Conservation (phyloP, 2,329 filamentous ascomycete genomes). For the Talaromyces sp. region DNA sequence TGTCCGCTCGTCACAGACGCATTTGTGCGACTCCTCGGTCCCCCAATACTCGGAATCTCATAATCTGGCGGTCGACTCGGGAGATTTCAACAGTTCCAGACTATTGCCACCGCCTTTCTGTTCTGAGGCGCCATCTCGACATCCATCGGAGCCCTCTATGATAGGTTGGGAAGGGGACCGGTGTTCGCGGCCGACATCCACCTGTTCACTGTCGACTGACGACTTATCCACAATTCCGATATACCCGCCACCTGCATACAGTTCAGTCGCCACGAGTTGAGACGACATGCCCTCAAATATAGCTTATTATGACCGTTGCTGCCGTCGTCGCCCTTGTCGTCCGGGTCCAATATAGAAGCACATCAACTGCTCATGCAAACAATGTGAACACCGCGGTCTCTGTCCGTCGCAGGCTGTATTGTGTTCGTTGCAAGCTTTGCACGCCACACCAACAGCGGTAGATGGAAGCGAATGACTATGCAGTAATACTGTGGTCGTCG, state of each 20-base stretch:
- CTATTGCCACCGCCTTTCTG: background rate
- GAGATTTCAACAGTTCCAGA: background rate
- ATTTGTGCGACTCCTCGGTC: conserved; percentile 7
- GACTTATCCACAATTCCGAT: background rate
- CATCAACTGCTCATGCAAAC: conserved; percentile 17
- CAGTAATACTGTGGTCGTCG: background rate
- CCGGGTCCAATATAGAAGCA: conserved; percentile 15
- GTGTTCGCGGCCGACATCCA: background rate
- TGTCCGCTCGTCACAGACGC: conserved; percentile 11
- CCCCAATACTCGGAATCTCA: conserved; percentile 12
- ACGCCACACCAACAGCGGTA: background rate
- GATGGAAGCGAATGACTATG: background rate
- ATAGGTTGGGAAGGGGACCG: background rate
- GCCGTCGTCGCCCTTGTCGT: background rate
- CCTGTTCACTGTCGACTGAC: background rate
- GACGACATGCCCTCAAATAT: background rate
- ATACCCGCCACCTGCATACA: conserved; percentile 14
- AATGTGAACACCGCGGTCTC: conserved; percentile 15
- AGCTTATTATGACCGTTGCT: background rate
- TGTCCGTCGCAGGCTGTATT: conserved; percentile 10
- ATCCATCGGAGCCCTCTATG: background rate
- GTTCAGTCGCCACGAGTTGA: background rate
- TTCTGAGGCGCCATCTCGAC: background rate
- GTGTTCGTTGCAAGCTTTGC: conserved; percentile 15
- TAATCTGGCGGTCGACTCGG: background rate